These are phyloP conservation scores for Phytophthora tubulina DNA, from an alignment of 352 stramenopile genomes.

Conservation along the genomic window DNA sequence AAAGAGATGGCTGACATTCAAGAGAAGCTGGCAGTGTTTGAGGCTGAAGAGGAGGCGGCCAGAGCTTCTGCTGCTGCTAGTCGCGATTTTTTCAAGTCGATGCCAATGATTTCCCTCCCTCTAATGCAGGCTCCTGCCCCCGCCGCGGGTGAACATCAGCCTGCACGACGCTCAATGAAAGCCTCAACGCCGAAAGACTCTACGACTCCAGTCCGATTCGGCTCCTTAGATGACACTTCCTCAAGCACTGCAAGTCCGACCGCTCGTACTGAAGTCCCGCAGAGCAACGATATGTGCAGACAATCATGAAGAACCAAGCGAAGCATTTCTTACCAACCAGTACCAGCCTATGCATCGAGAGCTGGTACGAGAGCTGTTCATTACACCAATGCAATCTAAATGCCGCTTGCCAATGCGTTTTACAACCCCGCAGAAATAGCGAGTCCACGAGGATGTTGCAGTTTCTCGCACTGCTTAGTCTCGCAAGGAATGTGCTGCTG, in stretches of 20 bases:
- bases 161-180: conserved; percentile 22
- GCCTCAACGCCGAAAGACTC: conserved; percentile 10
- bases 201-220: conserved; percentile 22
- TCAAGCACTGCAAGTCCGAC: conserved; percentile 38
- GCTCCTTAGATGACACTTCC: conserved; percentile 37
- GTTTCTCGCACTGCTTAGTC: conserved; percentile 7
- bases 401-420: conserved; percentile 14
- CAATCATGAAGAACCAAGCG: conserved; percentile 32
- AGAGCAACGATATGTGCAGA: conserved; percentile 33
- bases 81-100: conserved; percentile 57
- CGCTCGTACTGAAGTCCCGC: conserved; percentile 12
- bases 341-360: background rate
- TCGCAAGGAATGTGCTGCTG: background rate
- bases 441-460: background rate
- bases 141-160: conserved; percentile 28
- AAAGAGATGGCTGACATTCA: conserved; percentile 36
- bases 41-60: conserved; percentile 29
- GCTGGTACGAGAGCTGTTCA: conserved; percentile 19
- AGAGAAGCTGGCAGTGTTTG: conserved; percentile 37
- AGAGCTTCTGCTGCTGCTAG: conserved; percentile 31
- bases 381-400: conserved; percentile 16
- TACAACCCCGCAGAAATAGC: conserved; percentile 24
- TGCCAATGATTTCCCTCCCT: conserved; percentile 47
- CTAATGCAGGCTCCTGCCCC: conserved; percentile 40
- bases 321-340: conserved; percentile 10